These are phyloP conservation scores for Carex scoparia DNA, from an alignment of 176 grass and related monocot species.

Conservation along the genomic window DNA sequence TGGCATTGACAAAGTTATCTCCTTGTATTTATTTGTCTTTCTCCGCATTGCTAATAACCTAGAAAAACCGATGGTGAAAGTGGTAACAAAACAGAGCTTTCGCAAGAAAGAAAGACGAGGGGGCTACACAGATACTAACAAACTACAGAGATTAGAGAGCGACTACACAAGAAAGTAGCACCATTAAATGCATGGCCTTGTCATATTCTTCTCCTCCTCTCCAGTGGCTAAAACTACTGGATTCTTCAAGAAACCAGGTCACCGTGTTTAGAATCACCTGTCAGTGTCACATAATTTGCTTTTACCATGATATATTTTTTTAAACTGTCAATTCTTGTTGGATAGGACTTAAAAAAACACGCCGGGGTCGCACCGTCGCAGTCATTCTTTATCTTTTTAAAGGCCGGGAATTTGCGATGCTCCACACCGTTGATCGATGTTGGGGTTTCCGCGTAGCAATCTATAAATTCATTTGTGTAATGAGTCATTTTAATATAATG, in stretches of 20 bases:
- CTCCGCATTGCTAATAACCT: neutral
- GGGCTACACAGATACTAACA: neutral
- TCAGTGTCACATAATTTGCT: neutral
- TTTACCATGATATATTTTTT: neutral
- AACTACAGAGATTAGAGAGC: neutral
- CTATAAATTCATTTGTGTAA: too few relatives aligned
- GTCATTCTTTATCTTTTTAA: too few relatives aligned
- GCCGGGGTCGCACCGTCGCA: too few relatives aligned
- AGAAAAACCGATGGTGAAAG: neutral
- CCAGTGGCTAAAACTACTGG: neutral
- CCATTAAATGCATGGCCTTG: neutral
- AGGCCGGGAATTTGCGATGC: too few relatives aligned
- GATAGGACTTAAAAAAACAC: neutral
- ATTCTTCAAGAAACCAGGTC: neutral
- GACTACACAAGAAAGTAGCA: neutral
- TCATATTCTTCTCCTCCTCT: neutral
- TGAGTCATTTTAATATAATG: too few relatives aligned
- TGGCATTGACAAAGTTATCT: neutral
- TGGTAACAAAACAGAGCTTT: slow-evolving; percentile 7
- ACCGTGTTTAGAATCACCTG: neutral
- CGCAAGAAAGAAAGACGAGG: neutral
- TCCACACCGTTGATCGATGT: too few relatives aligned
- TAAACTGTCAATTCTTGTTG: neutral
- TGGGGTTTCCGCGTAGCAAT: too few relatives aligned
- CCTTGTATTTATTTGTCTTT: neutral